Percentiles rank a stretch among this genome's conserved stretches.
phyloP scores from a whole-genome alignment of 805 yeast species.

The Wickerhamomyces hampshirensis region DNA sequence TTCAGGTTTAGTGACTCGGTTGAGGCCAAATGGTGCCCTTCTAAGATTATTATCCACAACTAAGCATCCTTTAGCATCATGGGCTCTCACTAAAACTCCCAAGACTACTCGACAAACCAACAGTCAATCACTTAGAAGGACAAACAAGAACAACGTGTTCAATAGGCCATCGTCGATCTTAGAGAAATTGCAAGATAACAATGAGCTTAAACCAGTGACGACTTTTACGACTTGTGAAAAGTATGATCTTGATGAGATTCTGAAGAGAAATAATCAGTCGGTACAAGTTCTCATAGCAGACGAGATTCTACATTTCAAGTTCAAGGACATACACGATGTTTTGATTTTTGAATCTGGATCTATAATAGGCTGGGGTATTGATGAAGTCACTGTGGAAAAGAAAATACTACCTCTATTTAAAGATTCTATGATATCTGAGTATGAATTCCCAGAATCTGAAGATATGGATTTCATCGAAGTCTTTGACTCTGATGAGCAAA shows the following conservation, averaged over 20 bases:
- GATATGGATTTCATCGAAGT: constrained; percentile 71
- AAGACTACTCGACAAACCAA: constrained; percentile 9
- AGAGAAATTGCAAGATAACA: constrained; percentile 4
- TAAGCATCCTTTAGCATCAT: too few species aligned
- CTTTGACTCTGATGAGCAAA: constrained; percentile 13
- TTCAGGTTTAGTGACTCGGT: too few species aligned
- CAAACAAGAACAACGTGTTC: constrained; percentile 7
- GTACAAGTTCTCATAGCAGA: constrained; percentile 49
- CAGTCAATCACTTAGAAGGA: constrained; percentile 11
- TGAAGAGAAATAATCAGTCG: background rate
- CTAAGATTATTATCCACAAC: too few species aligned
- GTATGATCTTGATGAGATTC: constrained; percentile 43
- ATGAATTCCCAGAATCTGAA: constrained; percentile 61
- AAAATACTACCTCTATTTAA: constrained; percentile 49
- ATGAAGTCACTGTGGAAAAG: constrained; percentile 45
- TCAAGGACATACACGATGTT: constrained; percentile 44
- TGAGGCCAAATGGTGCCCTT: too few species aligned
- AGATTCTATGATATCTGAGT: constrained; percentile 42
- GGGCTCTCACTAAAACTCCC: too few species aligned
- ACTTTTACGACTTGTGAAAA: constrained; percentile 70
- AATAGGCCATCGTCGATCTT: constrained; percentile 4
- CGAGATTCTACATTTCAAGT: constrained; percentile 58
- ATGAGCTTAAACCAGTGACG: constrained; percentile 44
- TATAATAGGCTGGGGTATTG: constrained; percentile 77
- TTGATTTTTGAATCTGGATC: constrained; percentile 75